Conservation (phyloP, 176 grass and related monocot species). For the Bonia amplexicaulis region DNA sequence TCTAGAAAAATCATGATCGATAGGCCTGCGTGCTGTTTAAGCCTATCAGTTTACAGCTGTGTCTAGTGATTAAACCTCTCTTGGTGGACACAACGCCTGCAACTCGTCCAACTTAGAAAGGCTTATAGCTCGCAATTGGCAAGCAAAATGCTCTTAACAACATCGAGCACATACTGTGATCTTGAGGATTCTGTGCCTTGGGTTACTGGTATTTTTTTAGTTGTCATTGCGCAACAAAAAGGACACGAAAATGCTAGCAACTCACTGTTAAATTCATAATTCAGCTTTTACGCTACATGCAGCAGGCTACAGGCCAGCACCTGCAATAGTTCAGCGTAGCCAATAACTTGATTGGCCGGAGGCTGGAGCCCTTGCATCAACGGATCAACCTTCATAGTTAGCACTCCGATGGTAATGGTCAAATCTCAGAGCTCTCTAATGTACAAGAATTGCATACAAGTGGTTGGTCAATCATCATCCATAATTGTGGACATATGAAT, state of each 20-base stretch:
- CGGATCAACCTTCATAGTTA: not conserved
- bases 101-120: not conserved
- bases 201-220: not conserved
- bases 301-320: not conserved
- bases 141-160: not conserved
- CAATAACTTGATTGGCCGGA: not conserved
- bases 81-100: not conserved
- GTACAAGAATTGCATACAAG: slow-evolving; percentile 48
- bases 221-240: not conserved
- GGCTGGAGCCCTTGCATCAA: not conserved
- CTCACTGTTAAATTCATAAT: not conserved
- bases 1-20: not conserved
- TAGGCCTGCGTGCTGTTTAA: not conserved
- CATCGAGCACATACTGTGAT: not conserved
- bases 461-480: slow-evolving; percentile 14
- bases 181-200: not conserved
- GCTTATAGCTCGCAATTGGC: not conserved
- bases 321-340: not conserved
- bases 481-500: slow-evolving; percentile 26
- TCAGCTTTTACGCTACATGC: not conserved
- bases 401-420: not conserved
- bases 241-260: not conserved
- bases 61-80: not conserved
- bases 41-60: not conserved
- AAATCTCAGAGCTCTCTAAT: slow-evolving; percentile 34